phyloP scores from a whole-genome alignment of 331 rosid genomes.

The Quercus lobata region DNA sequence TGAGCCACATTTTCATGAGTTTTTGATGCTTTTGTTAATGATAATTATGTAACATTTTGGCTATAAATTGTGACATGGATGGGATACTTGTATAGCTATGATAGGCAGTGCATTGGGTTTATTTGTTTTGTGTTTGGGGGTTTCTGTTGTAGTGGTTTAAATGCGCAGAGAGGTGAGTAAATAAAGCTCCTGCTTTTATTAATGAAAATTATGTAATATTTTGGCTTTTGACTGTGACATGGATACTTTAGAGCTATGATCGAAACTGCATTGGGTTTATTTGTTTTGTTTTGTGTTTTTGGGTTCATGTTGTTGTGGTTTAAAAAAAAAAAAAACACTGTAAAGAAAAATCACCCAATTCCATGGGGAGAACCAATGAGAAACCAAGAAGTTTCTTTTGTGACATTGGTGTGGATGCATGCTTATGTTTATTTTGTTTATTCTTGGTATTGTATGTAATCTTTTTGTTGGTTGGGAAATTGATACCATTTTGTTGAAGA shows the following conservation, averaged over 20 bases:
- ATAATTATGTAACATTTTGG: not conserved
- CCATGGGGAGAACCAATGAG: not conserved
- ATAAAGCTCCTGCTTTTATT: constrained; percentile 89
- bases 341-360: not conserved
- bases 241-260: constrained; percentile 12
- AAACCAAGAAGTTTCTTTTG: not conserved
- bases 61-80: not conserved
- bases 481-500: too few species aligned
- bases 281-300: too few species aligned
- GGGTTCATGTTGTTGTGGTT: too few species aligned
- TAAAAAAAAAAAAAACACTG: too few species aligned
- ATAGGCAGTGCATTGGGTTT: not conserved
- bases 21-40: too few species aligned
- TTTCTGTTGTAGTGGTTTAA: not conserved
- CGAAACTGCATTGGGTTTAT: too few species aligned
- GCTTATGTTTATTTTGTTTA: not conserved
- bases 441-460: not conserved
- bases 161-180: constrained; percentile 79
- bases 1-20: too few species aligned
- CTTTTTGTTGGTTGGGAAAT: not conserved
- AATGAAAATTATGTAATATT: constrained; percentile 24
- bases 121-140: not conserved
- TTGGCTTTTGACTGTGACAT: too few species aligned
- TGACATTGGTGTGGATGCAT: not conserved
- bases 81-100: not conserved